Evolutionary conservation across 495 filamentous ascomycete genomes (phyloP).

Genomic region (Penicillium waksmanii): DNA sequence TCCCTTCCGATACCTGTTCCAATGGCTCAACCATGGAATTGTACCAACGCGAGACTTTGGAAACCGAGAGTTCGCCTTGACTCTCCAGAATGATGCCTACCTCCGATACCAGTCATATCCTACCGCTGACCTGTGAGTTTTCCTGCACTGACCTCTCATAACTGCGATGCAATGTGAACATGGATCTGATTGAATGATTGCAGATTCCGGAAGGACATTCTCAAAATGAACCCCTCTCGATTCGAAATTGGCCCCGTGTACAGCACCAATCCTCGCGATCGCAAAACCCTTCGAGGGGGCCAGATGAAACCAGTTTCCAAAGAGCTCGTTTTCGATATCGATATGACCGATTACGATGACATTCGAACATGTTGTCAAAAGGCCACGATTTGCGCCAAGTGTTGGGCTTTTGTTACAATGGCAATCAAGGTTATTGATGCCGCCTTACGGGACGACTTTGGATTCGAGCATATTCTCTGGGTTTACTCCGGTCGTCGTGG

Average conservation of each 20-base stretch:
- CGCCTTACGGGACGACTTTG: slow-evolving; percentile 88
- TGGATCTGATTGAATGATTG: slow-evolving; percentile 13
- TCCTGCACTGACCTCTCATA: not conserved
- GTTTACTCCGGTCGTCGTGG: slow-evolving; percentile 96
- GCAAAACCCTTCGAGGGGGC: slow-evolving; percentile 71
- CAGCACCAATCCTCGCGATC: slow-evolving; percentile 87
- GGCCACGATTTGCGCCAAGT: slow-evolving; percentile 90
- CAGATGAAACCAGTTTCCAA: slow-evolving; percentile 79
- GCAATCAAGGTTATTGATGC: slow-evolving; percentile 91
- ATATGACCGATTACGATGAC: slow-evolving; percentile 98
- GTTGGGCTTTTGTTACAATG: slow-evolving; percentile 97
- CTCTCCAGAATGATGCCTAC: slow-evolving; percentile 85
- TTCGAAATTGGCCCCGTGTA: slow-evolving; percentile 99
- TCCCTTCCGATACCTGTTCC: slow-evolving; percentile 92
- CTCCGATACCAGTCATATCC: slow-evolving; percentile 90
- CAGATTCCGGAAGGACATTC: slow-evolving; percentile 87
- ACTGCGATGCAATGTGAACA: not conserved
- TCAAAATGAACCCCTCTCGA: slow-evolving; percentile 83
- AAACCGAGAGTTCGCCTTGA: slow-evolving; percentile 95
- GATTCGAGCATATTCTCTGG: slow-evolving; percentile 96
- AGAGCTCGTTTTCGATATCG: slow-evolving; percentile 98
- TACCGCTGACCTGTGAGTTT: slow-evolving; percentile 76
- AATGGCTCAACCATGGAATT: slow-evolving; percentile 96
- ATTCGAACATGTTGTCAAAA: slow-evolving; percentile 93
- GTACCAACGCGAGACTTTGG: slow-evolving; percentile 83